Conservation (phyloP, 1,284 basidiomycete species). For the Tilletia walkeri region DNA sequence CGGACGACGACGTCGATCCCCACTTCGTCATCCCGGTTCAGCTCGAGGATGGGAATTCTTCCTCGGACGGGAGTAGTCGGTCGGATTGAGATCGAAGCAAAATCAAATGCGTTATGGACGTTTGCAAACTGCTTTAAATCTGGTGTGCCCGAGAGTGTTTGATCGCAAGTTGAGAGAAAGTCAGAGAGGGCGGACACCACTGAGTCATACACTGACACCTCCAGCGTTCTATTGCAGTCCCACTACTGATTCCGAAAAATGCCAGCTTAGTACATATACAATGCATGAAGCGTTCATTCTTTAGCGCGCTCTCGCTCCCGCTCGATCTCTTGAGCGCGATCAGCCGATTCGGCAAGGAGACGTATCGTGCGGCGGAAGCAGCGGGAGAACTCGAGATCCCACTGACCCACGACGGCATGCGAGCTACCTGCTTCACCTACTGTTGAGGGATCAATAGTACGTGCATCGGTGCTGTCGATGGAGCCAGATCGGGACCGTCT, state of each 20-base stretch:
- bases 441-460: background rate
- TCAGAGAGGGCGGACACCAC: too few relatives aligned
- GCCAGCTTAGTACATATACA: too few relatives aligned
- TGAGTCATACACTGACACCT: too few relatives aligned
- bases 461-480: background rate
- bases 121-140: too few relatives aligned
- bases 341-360: background rate
- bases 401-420: background rate
- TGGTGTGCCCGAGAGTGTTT: too few relatives aligned
- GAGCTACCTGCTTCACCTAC: background rate
- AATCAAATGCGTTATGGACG: too few relatives aligned
- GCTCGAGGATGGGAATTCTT: conserved; percentile 30
- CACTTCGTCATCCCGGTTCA: conserved; percentile 43
- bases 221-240: too few relatives aligned
- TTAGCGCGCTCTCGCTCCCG: background rate
- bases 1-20: conserved; percentile 37
- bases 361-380: conserved; percentile 7
- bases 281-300: too few relatives aligned
- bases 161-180: too few relatives aligned
- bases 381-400: conserved; percentile 14
- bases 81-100: background rate
- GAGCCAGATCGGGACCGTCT: background rate
- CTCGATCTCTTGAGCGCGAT: background rate
- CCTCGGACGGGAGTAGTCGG: conserved; percentile 7
- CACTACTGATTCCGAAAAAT: too few relatives aligned